Base-by-base conservation (phyloP, 306 rosid species). In the Acmispon strigosus region DNA sequence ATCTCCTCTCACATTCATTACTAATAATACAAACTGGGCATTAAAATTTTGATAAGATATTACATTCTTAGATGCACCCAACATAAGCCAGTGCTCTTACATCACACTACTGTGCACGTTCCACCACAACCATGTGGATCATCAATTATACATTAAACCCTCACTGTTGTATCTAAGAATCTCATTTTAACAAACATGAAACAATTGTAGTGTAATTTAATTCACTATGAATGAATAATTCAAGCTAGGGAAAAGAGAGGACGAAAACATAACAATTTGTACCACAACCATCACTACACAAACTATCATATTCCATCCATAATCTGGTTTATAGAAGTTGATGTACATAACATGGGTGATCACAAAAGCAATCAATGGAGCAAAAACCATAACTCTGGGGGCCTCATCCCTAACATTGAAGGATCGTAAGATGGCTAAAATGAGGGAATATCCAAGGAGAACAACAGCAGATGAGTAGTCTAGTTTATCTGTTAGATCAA, bases 251-350 rank as follows among this genome's bases (percentile, higher is more conserved):
- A 10, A 17, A 69, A 54, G 19, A 4, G 5, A 4, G 5, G 34
- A 22, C 0, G 34, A 39, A 53, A 14, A 12, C 24, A 22, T 22
- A 11, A 47, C 19, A 20, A 34, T 5, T 6, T 13, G 22, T 47
- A 70, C 10, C 8, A 16, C 88, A 0, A 56, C 96, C 88, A 90
- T 83, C 62, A 82, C 72, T 43, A 88, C 77, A 70, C 98, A 92
- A 56, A 90, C 96, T 62, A 70, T 82, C 96, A 88, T 88, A 73
- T 90, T 92, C 98, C 98, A 92, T 39, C 95, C 96, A 54, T 89
- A 89, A 70, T 92, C 95, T 22, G 88, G 77, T 52, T 58, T 74
- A 53, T 84, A 87, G 74, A 80, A 74, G 86, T 92, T 89, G 83
- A 89, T 74, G 83, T 78, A 92, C 84, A 88, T 43, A 37, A 90